Base-by-base conservation (phyloP, 2,329 filamentous ascomycete species). In the Tolypocladium nubicola region DNA sequence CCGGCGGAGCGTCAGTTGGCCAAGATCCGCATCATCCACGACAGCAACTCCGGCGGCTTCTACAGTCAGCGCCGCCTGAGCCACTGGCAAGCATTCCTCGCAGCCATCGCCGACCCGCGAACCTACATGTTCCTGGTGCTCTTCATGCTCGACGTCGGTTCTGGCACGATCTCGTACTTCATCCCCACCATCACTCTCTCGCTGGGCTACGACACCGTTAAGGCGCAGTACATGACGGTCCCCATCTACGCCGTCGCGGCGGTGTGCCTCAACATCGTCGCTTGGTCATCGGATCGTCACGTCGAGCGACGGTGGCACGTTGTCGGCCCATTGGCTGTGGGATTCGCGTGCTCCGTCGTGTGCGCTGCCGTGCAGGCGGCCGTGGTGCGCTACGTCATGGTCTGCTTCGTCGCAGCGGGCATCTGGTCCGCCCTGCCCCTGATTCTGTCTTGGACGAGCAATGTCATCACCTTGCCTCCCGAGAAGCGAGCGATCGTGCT, bases 131-230 rank as follows among this genome's bases (percentile, higher is more conserved):
- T 58, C 33, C 41, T 58, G 14, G 26, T 58, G 13, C 41, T 58
- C 23, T 58, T 54, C 38, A 58, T 58, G 57, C 49, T 58, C 19
- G 57, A 58, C 41, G 54, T 70, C 19, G 77, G 79, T 3, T 76
- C 76, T 1, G 76, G 75, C 53, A 70, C 77, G 0, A 73, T 80
- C 21, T 78, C 75, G 8, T 81, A 81, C 67, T 81, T 81, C 62
- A 79, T 80, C 60, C 79, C 79, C 0, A 79, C 77, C 0, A 73
- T 81, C 21, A 76, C 79, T 33, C 66, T 73, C 23, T 74, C 73
- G 0, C 70, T 81, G 2, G 78, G 78, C 21, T 81, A 79, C 61
- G 60, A 75, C 58, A 61, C 60, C 1, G 56, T 70, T 47, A 75
- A 71, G 40, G 77, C 76, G 0, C 74, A 76, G 57, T 79, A 78